A percentile compares a stretch with the other conserved stretches of the same genome.
Evolutionary conservation across 164 flowering plant genomes (phyloP).

Genomic region (Vitis rupestris): DNA sequence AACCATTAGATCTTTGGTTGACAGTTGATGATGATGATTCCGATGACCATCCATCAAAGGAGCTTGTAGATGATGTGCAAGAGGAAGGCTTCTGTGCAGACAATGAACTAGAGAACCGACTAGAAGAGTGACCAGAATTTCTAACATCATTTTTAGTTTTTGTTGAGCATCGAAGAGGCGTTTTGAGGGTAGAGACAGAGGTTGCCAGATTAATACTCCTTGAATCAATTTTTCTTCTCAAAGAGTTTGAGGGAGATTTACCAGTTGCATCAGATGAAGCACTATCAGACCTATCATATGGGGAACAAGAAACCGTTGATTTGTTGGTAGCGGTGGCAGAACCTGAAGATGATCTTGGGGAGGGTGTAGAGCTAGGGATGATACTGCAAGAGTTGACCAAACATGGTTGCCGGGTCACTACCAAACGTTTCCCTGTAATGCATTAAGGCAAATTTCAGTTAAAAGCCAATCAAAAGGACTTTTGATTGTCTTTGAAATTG

Average conservation of each 20-base stretch:
- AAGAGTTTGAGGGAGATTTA: slow-evolving; percentile 26
- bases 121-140: slow-evolving; percentile 25
- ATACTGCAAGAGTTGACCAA: slow-evolving; percentile 19
- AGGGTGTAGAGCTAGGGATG: slow-evolving; percentile 25
- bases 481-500: not conserved
- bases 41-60: slow-evolving; percentile 52
- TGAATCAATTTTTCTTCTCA: slow-evolving; percentile 31
- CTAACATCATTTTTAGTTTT: slow-evolving; percentile 22
- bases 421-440: slow-evolving; percentile 22
- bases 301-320: slow-evolving; percentile 29
- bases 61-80: slow-evolving; percentile 51
- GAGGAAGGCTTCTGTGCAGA: slow-evolving; percentile 35
- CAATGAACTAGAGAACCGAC: slow-evolving; percentile 19
- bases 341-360: slow-evolving; percentile 26
- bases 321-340: slow-evolving; percentile 24
- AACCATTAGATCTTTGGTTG: slow-evolving; percentile 27
- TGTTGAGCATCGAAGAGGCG: slow-evolving; percentile 24
- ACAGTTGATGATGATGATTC: slow-evolving; percentile 51
- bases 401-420: slow-evolving; percentile 26
- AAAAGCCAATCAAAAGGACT: not conserved
- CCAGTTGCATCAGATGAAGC: slow-evolving; percentile 25
- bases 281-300: slow-evolving; percentile 28
- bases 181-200: slow-evolving; percentile 21
- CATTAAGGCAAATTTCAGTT: slow-evolving; percentile 1
- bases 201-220: slow-evolving; percentile 15